Conservation (phyloP, 2,329 filamentous ascomycete genomes). For the Pyrenophora tritici-repentis region DNA sequence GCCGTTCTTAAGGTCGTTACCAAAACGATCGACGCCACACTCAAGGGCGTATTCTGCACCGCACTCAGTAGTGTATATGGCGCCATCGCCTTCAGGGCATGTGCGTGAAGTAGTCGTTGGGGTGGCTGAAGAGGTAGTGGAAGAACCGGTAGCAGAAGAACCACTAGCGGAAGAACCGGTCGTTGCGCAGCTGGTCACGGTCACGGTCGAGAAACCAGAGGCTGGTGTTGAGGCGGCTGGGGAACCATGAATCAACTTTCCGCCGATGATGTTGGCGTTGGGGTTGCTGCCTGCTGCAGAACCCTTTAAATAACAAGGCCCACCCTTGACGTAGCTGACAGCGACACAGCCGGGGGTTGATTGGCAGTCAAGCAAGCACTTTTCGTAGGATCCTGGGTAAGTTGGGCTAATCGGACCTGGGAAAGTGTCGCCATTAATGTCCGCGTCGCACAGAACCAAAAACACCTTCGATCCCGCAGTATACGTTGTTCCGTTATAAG, state of each 20-base stretch:
- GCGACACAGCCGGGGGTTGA: slow-evolving; percentile 18
- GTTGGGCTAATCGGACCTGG: slow-evolving; percentile 3
- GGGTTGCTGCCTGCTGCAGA: slow-evolving; percentile 1
- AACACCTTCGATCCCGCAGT: slow-evolving; percentile 1
- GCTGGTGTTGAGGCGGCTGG: not conserved
- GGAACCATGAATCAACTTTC: slow-evolving; percentile 11
- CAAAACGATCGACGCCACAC: slow-evolving; percentile 30
- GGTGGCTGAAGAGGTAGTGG: not conserved
- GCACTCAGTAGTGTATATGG: slow-evolving; percentile 18
- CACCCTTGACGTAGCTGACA: slow-evolving; percentile 23
- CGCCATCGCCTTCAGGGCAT: slow-evolving; percentile 25
- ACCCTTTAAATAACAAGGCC: slow-evolving; percentile 27
- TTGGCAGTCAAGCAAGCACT: slow-evolving; percentile 25
- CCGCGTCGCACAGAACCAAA: slow-evolving; percentile 16
- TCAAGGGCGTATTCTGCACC: slow-evolving; percentile 30
- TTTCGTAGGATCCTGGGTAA: slow-evolving; percentile 19
- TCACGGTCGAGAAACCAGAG: slow-evolving; percentile 11
- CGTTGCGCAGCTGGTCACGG: slow-evolving; percentile 9
- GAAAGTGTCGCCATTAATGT: slow-evolving; percentile 11
- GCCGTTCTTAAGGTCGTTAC: slow-evolving; percentile 23
- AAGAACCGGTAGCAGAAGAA: not conserved
- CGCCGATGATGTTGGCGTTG: slow-evolving; percentile 22
- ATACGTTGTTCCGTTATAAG: slow-evolving; percentile 3
- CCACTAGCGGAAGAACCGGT: not conserved
- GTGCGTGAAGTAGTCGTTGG: not conserved